Conservation (phyloP, 176 grass and related monocot genomes). For the Aegilops umbellulata region DNA sequence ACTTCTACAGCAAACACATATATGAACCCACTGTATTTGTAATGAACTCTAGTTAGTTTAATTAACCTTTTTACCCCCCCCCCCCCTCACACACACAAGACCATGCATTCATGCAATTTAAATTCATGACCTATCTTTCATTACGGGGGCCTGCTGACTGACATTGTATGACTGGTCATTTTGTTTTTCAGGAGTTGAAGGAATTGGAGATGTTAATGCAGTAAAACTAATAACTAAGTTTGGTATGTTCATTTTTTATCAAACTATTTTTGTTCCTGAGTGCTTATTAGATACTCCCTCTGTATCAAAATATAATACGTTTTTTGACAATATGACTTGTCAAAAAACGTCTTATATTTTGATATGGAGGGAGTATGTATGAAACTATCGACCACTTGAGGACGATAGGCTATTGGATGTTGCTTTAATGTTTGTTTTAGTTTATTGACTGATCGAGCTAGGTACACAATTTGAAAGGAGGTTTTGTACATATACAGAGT, state of each 20-base stretch:
- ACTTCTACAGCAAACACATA: not conserved
- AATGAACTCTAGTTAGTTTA: not conserved
- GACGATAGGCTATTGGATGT: not conserved
- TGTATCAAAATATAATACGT: no score
- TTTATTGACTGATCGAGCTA: slow-evolving; percentile 1
- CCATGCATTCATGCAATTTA: slow-evolving; percentile 12
- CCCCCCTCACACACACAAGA: no score
- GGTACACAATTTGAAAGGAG: slow-evolving; percentile 6
- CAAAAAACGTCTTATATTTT: no score
- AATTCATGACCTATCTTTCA: slow-evolving; percentile 10
- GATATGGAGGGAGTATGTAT: not conserved
- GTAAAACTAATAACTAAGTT: slow-evolving; percentile 83
- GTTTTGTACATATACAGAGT: not conserved
- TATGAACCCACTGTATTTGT: not conserved
- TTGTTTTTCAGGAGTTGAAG: slow-evolving; percentile 82
- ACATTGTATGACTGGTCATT: not conserved
- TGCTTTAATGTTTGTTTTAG: slow-evolving; percentile 2
- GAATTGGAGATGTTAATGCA: slow-evolving; percentile 85
- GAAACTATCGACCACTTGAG: not conserved
- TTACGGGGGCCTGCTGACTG: not conserved
- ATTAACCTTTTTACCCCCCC: not conserved
- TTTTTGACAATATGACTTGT: no score
- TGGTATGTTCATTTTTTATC: slow-evolving; percentile 54
- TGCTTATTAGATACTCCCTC: not conserved
- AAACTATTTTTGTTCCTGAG: not conserved